These are phyloP conservation scores for Debaryomycetaceae sp. DNA, from an alignment of 1,139 yeast genomes.

Conservation along the genomic window DNA sequence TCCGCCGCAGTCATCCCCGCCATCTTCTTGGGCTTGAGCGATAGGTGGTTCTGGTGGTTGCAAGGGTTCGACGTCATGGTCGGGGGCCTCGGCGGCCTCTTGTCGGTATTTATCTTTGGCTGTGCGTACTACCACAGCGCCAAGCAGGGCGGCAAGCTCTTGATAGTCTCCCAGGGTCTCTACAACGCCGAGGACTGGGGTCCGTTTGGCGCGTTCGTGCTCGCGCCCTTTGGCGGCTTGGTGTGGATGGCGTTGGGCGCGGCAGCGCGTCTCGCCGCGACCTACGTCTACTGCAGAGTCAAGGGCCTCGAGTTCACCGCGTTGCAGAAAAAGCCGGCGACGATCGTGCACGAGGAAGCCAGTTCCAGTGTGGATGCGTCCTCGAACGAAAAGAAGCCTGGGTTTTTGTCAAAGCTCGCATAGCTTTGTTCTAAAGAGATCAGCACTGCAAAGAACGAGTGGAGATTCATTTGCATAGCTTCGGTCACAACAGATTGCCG, in stretches of 20 bases:
- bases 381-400: conserved; percentile 7
- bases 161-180: conserved; percentile 68
- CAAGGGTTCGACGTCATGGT: conserved; percentile 74
- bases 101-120: conserved; percentile 77
- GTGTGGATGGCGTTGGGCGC: conserved; percentile 45
- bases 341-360: conserved; percentile 1
- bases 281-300: conserved; percentile 25
- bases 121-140: conserved; percentile 65
- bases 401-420: too few species aligned
- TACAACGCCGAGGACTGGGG: conserved; percentile 81
- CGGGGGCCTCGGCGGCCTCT: conserved; percentile 75
- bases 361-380: conserved; percentile 4
- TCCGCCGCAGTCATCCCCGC: conserved; percentile 82
- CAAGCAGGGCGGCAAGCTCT: conserved; percentile 63
- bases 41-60: conserved; percentile 49
- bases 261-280: conserved; percentile 33
- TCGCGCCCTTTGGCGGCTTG: conserved; percentile 78
- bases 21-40: conserved; percentile 69
- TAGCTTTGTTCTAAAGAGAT: neutral
- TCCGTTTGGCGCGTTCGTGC: conserved; percentile 87
- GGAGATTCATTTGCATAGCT: too few species aligned
- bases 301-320: conserved; percentile 44
- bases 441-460: too few species aligned
- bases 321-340: conserved; percentile 40
- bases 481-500: too few species aligned